Conservation (phyloP, 2,329 filamentous ascomycete species). For the Fusarium agapanthi region DNA sequence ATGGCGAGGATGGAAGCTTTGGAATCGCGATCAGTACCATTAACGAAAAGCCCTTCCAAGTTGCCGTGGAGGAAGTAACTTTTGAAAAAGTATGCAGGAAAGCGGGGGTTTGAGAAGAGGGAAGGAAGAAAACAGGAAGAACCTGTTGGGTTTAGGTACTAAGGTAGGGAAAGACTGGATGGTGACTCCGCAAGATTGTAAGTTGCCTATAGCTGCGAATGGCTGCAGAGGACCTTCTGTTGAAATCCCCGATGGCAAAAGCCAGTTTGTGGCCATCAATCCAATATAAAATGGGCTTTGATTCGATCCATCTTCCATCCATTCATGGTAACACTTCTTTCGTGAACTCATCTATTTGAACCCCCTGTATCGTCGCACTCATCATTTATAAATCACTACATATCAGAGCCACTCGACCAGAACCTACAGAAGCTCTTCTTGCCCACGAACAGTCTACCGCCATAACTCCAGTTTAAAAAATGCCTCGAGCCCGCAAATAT, state of each 20-base stretch:
- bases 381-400: background rate
- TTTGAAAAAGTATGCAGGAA: fast-evolving
- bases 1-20: background rate
- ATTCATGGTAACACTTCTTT: background rate
- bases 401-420: background rate
- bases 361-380: background rate
- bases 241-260: fast-evolving
- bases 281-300: background rate
- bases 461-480: background rate
- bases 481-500: background rate
- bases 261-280: background rate
- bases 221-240: background rate
- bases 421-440: background rate
- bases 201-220: background rate
- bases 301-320: background rate
- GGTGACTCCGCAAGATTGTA: background rate
- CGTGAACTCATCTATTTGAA: background rate
- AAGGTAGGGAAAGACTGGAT: background rate
- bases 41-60: background rate
- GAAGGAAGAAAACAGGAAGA: background rate
- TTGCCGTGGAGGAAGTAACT: background rate
- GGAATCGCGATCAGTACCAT: background rate
- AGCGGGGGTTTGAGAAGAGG: background rate
- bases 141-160: background rate
- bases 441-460: background rate